These are phyloP conservation scores for Suhomyces coccinellae DNA, from an alignment of 1,139 yeast genomes.

Conservation along the genomic window DNA sequence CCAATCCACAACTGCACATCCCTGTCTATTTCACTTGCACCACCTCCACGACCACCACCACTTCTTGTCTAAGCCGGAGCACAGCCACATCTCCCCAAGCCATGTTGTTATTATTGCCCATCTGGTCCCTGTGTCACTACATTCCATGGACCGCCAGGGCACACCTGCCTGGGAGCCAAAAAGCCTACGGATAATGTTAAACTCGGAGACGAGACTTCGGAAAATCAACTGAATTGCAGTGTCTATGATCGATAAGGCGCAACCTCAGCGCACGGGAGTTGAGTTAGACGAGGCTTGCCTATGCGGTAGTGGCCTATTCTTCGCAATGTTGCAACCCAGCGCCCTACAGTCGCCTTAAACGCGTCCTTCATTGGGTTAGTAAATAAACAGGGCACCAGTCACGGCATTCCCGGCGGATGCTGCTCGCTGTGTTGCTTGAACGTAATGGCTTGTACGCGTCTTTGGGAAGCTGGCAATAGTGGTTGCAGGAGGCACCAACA, in stretches of 20 bases:
- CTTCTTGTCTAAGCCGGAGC: neutral
- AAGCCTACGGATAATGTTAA: neutral
- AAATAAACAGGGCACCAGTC: neutral
- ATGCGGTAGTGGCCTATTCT: neutral
- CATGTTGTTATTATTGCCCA: neutral
- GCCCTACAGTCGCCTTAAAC: constrained; percentile 1
- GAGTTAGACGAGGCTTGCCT: constrained; percentile 2
- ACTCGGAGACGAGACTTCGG: neutral
- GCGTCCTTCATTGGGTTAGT: neutral
- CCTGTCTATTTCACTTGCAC: neutral
- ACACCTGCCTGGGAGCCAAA: too few relatives aligned
- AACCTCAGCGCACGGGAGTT: neutral
- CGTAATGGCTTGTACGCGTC: too few relatives aligned
- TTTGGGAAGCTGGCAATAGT: too few relatives aligned
- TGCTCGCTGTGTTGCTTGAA: neutral
- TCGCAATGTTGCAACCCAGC: constrained; percentile 2
- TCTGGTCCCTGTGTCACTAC: neutral
- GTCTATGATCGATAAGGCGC: neutral
- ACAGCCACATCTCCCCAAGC: neutral
- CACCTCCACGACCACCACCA: neutral
- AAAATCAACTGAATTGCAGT: neutral
- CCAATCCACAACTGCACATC: too few relatives aligned
- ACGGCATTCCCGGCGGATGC: neutral
- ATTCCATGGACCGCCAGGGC: too few relatives aligned
- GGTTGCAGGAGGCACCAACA: neutral